Percentiles rank a stretch among this genome's conserved stretches.
Conservation (phyloP, 2,329 filamentous ascomycete species). For the Kalmusia sp. region DNA sequence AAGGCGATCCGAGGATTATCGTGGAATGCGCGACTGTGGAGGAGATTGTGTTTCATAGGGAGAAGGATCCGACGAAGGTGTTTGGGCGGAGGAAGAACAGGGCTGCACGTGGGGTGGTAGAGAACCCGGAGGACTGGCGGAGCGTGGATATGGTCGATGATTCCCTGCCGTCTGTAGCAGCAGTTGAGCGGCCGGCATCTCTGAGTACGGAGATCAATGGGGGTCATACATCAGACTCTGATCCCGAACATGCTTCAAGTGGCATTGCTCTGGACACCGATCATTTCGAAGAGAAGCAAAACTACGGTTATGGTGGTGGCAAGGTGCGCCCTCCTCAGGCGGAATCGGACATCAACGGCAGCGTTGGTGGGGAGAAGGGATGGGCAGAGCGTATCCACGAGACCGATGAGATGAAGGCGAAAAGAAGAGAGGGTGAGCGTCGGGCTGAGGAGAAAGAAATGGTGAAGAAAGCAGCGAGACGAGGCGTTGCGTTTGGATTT, state of each 20-base stretch:
- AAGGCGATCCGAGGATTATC: constrained; percentile 60
- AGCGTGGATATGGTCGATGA: constrained; percentile 55
- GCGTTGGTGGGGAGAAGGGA: constrained; percentile 63
- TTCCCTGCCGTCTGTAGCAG: constrained; percentile 5
- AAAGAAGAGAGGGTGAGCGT: constrained; percentile 58
- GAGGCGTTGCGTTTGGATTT: constrained; percentile 65
- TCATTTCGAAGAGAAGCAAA: constrained; percentile 3
- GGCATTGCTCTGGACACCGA: constrained; percentile 19
- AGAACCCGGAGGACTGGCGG: constrained; percentile 49
- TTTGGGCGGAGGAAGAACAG: constrained; percentile 57
- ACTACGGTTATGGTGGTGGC: constrained; percentile 37
- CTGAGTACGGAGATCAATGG: constrained; percentile 12
- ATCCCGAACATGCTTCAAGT: constrained; percentile 16
- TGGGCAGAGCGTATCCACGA: constrained; percentile 60
- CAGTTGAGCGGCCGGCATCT: constrained; percentile 1
- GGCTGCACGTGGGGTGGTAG: constrained; percentile 48
- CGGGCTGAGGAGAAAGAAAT: constrained; percentile 62
- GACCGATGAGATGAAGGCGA: constrained; percentile 59
- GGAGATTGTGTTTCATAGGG: constrained; percentile 56
- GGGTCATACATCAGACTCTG: constrained; percentile 22
- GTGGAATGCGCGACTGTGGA: constrained; percentile 61
- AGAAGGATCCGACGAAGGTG: constrained; percentile 54
- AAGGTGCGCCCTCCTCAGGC: constrained; percentile 50
- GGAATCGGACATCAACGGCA: constrained; percentile 62
- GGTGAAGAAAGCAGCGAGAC: constrained; percentile 68